These are phyloP conservation scores for Eucalyptus marginata DNA, from an alignment of 345 rosid genomes.

Conservation along the genomic window DNA sequence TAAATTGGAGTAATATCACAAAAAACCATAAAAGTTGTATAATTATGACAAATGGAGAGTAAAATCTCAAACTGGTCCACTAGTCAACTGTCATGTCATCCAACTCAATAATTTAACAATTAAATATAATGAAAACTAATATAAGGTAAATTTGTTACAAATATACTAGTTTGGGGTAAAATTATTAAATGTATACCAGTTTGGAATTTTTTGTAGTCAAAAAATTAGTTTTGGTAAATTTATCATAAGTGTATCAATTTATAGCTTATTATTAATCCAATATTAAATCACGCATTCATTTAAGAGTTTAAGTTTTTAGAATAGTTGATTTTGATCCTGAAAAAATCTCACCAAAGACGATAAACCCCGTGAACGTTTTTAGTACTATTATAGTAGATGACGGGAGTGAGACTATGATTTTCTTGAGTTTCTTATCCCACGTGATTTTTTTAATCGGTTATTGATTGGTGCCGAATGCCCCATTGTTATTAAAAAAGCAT, in stretches of 20 bases:
- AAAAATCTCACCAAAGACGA: neutral
- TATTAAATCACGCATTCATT: fast-evolving
- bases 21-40: fast-evolving
- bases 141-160: fast-evolving
- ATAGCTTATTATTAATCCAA: fast-evolving
- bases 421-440: neutral
- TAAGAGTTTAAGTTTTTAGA: neutral
- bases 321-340: fast-evolving
- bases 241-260: fast-evolving
- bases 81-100: fast-evolving
- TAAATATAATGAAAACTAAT: fast-evolving
- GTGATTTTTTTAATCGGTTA: neutral
- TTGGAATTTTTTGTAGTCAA: fast-evolving
- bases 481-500: neutral
- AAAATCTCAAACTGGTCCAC: fast-evolving
- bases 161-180: fast-evolving
- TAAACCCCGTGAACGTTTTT: neutral
- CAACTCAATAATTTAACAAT: fast-evolving
- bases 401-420: neutral
- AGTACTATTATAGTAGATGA: neutral
- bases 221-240: fast-evolving
- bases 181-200: fast-evolving
- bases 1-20: too few relatives aligned
- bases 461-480: neutral
- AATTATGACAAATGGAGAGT: fast-evolving